phyloP scores from a whole-genome alignment of 345 rosid species.

The Citrus mangshanensis region DNA sequence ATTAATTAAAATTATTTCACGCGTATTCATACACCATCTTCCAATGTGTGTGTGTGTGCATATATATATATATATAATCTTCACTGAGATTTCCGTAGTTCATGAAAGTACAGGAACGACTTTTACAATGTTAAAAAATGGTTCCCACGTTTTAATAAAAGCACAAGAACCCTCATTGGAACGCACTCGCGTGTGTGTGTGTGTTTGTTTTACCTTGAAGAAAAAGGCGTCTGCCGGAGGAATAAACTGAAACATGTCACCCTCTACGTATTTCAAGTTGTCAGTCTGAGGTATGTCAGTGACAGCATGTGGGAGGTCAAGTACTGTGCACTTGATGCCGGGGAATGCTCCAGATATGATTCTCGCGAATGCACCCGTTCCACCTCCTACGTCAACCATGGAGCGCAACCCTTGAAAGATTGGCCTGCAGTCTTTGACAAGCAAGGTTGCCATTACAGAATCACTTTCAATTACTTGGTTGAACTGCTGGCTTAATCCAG shows the following conservation, averaged over 20 bases:
- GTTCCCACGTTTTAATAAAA: too few relatives aligned
- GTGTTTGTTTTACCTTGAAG: slow-evolving; percentile 8
- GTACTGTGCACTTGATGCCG: slow-evolving; percentile 6
- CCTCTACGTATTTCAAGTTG: slow-evolving; percentile 13
- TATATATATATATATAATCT: too few relatives aligned
- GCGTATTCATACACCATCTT: too few relatives aligned
- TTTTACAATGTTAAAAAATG: too few relatives aligned
- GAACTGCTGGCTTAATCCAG: too few relatives aligned
- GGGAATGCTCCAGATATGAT: slow-evolving; percentile 16
- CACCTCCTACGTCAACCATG: slow-evolving; percentile 27
- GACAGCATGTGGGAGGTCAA: slow-evolving; percentile 22
- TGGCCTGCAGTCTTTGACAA: slow-evolving; percentile 3
- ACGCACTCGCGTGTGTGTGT: too few relatives aligned
- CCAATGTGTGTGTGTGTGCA: too few relatives aligned
- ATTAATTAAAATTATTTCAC: too few relatives aligned
- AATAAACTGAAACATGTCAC: slow-evolving; percentile 21
- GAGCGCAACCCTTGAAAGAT: slow-evolving; percentile 20
- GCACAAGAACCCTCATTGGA: background rate
- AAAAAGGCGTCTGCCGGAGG: slow-evolving; percentile 11
- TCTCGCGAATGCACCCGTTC: slow-evolving; percentile 19
- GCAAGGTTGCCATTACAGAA: slow-evolving; percentile 1
- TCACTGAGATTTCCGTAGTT: too few relatives aligned
- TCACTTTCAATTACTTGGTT: slow-evolving; percentile 10
- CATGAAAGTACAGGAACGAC: too few relatives aligned
- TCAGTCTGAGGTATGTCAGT: background rate